phyloP scores from a whole-genome alignment of 2,329 filamentous ascomycete genomes.

The Dothideomycetidae sp. region DNA sequence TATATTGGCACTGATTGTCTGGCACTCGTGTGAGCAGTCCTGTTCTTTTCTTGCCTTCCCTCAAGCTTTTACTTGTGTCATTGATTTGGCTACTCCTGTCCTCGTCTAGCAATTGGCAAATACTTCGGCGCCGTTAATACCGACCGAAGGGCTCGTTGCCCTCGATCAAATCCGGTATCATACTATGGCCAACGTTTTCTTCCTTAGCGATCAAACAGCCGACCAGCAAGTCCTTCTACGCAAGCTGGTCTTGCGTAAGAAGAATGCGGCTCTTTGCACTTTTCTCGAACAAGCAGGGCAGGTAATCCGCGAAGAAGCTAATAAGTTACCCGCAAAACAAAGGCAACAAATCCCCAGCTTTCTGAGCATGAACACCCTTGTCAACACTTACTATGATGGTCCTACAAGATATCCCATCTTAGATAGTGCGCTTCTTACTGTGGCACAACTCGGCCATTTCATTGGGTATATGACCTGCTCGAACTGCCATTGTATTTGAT shows the following conservation, averaged over 20 bases:
- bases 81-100: too few species aligned
- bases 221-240: constrained; percentile 50
- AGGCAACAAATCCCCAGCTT: constrained; percentile 47
- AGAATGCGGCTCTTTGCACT: constrained; percentile 44
- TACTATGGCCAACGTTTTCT: constrained; percentile 36
- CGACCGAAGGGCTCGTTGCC: too few species aligned
- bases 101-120: too few species aligned
- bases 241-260: constrained; percentile 33
- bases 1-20: too few species aligned
- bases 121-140: too few species aligned
- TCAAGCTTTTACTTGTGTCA: too few species aligned
- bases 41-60: too few species aligned
- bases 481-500: constrained; percentile 1
- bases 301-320: constrained; percentile 46
- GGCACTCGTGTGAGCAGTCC: too few species aligned
- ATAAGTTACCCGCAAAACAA: constrained; percentile 42
- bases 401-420: constrained; percentile 45
- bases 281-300: constrained; percentile 47
- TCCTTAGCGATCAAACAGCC: constrained; percentile 59
- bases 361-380: constrained; percentile 47
- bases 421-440: constrained; percentile 50
- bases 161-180: too few species aligned
- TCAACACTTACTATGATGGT: constrained; percentile 48
- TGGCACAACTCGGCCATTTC: constrained; percentile 53
- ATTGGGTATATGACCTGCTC: constrained; percentile 41